Base-by-base conservation (phyloP, 176 grass and related monocot genomes). In the Cenchrus fungigraminus region DNA sequence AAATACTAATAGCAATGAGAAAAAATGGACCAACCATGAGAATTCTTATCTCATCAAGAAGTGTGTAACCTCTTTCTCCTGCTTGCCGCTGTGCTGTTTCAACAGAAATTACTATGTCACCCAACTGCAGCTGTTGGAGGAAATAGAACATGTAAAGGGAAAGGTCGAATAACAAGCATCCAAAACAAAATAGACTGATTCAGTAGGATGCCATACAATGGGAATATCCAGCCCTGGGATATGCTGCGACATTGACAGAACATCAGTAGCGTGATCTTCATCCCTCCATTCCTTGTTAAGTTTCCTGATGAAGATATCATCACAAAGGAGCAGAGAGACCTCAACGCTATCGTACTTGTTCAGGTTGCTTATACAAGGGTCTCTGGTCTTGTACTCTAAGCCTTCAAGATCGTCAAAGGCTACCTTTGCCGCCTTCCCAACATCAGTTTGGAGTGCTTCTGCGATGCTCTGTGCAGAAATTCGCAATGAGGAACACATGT, bases 21-120 rank as follows among this genome's bases (percentile, higher is more conserved):
- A 52, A 63, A 77, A 85, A 77, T 22, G 40, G 82, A 89, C 87
- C 25, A 74, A 98, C 93, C 91, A 86, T 92, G 53, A 98, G 93
- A 79, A 98, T 95, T 86, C 93, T 89, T 85, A 89, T 98, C 83
- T 98, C 96, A 86, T 95, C 97, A 79, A 91, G 81, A 91, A 94
- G 86, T 2, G 86, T 57, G 77, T 95, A 86, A 3, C 81, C 93
- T 86, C 93, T 87, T 89, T 94, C 97, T 82, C 94, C 88, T 31
- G 97, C 93, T 89, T 98, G 96, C 32, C 86, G 68, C 11, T 25
- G 65, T 64, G 97, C 91, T 51, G 93, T 98, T 22, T 95, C 93
- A 54, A 95, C 42, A 70, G 97, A 98, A 79, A 95, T 94, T 70
- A 98, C 91, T 59, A 94, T 73, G 46, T 94, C 97, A 65, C 97